Evolutionary conservation across 352 stramenopile genomes (phyloP).

Genomic region (Paralagenidium karlingii): DNA sequence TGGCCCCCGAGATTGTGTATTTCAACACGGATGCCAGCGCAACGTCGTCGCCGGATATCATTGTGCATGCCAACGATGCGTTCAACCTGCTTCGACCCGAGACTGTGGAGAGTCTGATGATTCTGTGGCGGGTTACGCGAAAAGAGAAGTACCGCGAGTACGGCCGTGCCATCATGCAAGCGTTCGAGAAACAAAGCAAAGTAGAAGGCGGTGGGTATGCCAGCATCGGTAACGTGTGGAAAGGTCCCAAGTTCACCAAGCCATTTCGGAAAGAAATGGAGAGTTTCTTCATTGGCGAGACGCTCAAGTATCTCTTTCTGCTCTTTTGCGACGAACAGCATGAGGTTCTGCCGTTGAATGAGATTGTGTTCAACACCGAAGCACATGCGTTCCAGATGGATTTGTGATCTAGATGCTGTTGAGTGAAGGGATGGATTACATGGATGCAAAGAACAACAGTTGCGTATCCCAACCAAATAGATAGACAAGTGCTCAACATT

Average conservation of each 20-base stretch:
- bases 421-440: too few species aligned
- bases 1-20: slow-evolving; percentile 61
- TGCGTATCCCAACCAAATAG: too few species aligned
- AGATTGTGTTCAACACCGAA: slow-evolving; percentile 81
- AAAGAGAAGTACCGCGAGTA: slow-evolving; percentile 69
- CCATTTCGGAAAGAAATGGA: slow-evolving; percentile 63
- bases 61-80: slow-evolving; percentile 13
- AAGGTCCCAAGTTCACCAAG: slow-evolving; percentile 8
- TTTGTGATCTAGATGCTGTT: too few species aligned
- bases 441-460: too few species aligned
- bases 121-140: slow-evolving; percentile 78
- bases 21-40: slow-evolving; percentile 20
- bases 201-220: slow-evolving; percentile 55
- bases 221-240: slow-evolving; percentile 38
- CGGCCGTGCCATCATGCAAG: slow-evolving; percentile 68
- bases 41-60: slow-evolving; percentile 6
- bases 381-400: slow-evolving; percentile 70
- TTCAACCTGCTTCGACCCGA: slow-evolving; percentile 76
- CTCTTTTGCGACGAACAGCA: slow-evolving; percentile 74
- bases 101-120: slow-evolving; percentile 83
- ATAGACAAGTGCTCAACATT: too few species aligned
- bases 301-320: slow-evolving; percentile 88
- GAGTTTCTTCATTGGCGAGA: slow-evolving; percentile 88
- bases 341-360: slow-evolving; percentile 48
- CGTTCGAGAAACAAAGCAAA: slow-evolving; percentile 56